Evolutionary conservation across 148 eudicot species (phyloP), one percentile per base, ranked within the genome.

Genomic region (Hydrangea macrophylla): DNA sequence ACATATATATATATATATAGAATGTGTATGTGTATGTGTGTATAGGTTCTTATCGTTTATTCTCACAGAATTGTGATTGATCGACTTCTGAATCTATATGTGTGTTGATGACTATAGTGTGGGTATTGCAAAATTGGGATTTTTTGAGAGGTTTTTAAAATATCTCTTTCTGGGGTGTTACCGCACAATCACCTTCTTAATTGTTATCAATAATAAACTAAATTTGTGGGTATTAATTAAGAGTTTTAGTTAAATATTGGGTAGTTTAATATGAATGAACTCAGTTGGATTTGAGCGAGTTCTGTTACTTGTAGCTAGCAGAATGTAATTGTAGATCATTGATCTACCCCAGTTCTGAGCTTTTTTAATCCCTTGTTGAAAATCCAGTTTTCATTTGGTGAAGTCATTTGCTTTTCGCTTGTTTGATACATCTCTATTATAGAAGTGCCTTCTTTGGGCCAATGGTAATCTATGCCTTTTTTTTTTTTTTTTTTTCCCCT

Each of bases 21-120:
- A 17, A 11, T 42, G 48, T 42, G 7, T 42, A 15, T 42, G 1
- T 42, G 11, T 40, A 18, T 9, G 31, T 30, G 63, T 22, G 24
- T n/a, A n/a, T n/a, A n/a, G n/a, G n/a, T n/a, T n/a, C 68, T 69
- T 60, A 36, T 48, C 59, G 26, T 73, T 64, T 56, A 40, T 44
- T 13, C 36, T 70, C 45, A 35, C 23, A 12, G 51, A 44, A 48
- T 15, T 48, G 53, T 48, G 1, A 17, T 48, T 48, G 53, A 48
- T n/a, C n/a, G n/a, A n/a, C n/a, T n/a, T n/a, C n/a, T n/a, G n/a
- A n/a, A n/a, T n/a, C n/a, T n/a, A n/a, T n/a, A n/a, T n/a, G n/a
- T n/a, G n/a, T n/a, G n/a, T n/a, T n/a, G n/a, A n/a, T n/a, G n/a
- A n/a, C n/a, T n/a, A n/a, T n/a, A n/a, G n/a, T n/a, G n/a, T n/a